Evolutionary conservation across 495 filamentous ascomycete species (phyloP), one percentile per base, ranked within the genome.

Genomic region (Bathelium albidoporum): DNA sequence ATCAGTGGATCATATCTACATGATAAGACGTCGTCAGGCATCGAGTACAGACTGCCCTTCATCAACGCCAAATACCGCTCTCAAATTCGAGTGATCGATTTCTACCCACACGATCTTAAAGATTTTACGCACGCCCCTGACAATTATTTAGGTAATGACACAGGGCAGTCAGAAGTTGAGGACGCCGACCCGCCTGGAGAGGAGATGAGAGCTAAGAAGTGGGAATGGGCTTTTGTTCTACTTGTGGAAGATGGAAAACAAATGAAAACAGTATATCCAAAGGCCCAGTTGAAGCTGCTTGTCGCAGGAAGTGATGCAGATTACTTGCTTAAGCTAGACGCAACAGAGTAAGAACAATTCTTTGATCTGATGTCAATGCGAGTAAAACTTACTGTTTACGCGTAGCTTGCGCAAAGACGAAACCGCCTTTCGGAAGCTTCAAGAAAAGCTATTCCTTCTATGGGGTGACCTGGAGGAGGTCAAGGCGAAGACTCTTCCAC

Each of bases 401-500:
- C 2, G 18, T 58, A 89, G 80, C 73, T 82, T 96, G 9, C 82
- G 81, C 20, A 69, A 69, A 59, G 73, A 87, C 39, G 43, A 70
- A 4, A 39, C 69, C 0, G 66, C 70, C 2, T 73, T 95, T 7
- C 66, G 49, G 29, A 61, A 72, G 9, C 73, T 97, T 1, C 78
- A 81, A 43, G 84, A 95, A 69, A 86, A 85, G 69, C 80, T 96
- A 18, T 92, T 85, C 72, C 76, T 82, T 32, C 79, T 97, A 9
- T 97, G 93, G 91, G 93, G 93, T 2, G 81, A 95, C 64, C 81
- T 97, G 7, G 86, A 90, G 71, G 90, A 95, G 70, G 64, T 70
- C 53, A 89, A 88, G 65, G 64, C 52, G 22, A 66, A 65, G 32
- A 53, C 26, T 24, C 60, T 26, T 31, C 59, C 45, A 71, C n/a